Evolutionary conservation across 1,139 yeast genomes (phyloP).

Genomic region (Eremothecium gossypii): DNA sequence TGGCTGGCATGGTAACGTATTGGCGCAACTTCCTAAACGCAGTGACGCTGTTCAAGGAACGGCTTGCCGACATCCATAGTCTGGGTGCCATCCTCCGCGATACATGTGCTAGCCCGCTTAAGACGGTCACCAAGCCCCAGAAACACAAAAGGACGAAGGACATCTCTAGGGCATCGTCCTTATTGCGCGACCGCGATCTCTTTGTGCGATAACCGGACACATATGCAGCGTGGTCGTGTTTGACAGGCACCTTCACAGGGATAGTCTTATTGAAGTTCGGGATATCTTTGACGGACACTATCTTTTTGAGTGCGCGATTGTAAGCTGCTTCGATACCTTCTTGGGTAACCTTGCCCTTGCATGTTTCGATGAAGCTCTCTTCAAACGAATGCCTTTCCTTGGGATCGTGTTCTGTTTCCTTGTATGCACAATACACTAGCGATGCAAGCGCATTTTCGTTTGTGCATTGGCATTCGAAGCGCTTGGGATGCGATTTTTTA

Average conservation of each 20-base stretch:
- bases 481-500: constrained; percentile 6
- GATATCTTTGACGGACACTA: constrained; percentile 28
- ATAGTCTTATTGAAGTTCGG: constrained; percentile 24
- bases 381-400: constrained; percentile 13
- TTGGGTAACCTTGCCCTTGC: constrained; percentile 23
- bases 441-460: constrained; percentile 26
- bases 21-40: constrained; percentile 37
- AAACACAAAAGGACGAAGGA: constrained; percentile 43
- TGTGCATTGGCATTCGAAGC: constrained; percentile 20
- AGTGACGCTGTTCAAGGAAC: constrained; percentile 33
- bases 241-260: constrained; percentile 26
- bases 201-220: constrained; percentile 33
- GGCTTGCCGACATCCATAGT: constrained; percentile 10
- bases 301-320: constrained; percentile 34
- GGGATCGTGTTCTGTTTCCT: constrained; percentile 8
- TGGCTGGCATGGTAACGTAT: constrained; percentile 40
- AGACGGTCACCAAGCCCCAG: constrained; percentile 39
- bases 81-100: constrained; percentile 13
- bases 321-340: constrained; percentile 32
- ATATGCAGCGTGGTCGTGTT: constrained; percentile 24
- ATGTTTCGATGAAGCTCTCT: constrained; percentile 12
- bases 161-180: constrained; percentile 37
- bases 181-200: constrained; percentile 31
- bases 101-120: constrained; percentile 36
- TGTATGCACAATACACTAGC: constrained; percentile 22